Evolutionary conservation across 371 early-diverging fungal species (phyloP), one percentile per base, ranked within the genome.

Genomic region (Chytridium lagenaria): DNA sequence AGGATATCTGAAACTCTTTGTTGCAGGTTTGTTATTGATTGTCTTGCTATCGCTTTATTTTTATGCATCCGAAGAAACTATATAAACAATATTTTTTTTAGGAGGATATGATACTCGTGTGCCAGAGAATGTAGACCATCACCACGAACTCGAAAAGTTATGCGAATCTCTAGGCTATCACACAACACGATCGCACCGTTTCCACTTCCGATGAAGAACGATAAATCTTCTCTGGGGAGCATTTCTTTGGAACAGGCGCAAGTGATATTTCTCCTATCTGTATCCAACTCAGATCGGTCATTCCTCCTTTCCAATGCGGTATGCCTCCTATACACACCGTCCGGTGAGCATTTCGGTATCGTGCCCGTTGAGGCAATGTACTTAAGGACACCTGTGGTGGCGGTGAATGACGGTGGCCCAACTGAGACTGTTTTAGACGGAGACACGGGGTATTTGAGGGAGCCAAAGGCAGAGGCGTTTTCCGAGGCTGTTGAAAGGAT

Each of bases 291-390:
- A 19, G 93, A 94, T 79, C 89, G 95, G 23, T 85, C 90, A 1
- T 91, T 79, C 65, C 79, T 98, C 30, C 81, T 98, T n/a, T 72
- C 83, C 0, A 70, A 78, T 1, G 87, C 95, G 0, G 70, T 77
- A 10, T 84, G 90, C 1, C 81, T 95, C 33, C 74, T 97, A 0
- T 98, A 98, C 82, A 98, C 98, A 23, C 98, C 98, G 15, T 84
- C 88, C 22, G 88, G 92, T 76, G 98, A 98, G 79, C 98, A 98
- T 77, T 94, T 98, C 79, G 98, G 98, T 0, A 96, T 98, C 66
- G 95, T 94, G 16, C 98, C 98, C 1, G 88, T 98, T 0, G 98
- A 98, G 77, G 94, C 95, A 65, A 97, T 98, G 98, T 94, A 93
- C 80, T 87, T 88, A 39, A 80, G 84, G 26, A 78, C 93, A 19